Percentiles rank a stretch among this genome's conserved stretches.
Evolutionary conservation across 305 asterid genomes (phyloP).

Genomic region (Fraxinus xanthoxyloides): DNA sequence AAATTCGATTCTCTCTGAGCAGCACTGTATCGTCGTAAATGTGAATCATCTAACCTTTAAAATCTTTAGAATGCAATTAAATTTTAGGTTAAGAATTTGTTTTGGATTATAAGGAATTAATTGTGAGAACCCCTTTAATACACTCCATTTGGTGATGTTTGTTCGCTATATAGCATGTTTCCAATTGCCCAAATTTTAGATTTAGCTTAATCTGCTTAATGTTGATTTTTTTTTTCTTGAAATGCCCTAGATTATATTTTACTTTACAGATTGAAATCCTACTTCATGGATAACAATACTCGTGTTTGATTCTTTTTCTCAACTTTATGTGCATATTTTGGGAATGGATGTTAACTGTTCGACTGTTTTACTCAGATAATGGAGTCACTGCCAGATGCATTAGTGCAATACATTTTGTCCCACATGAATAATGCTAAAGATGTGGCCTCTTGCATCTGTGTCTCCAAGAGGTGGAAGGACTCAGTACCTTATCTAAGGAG

Average conservation of each 20-base stretch:
- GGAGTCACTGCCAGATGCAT: constrained; percentile 83
- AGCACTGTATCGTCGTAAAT: not conserved
- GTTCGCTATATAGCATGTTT: not conserved
- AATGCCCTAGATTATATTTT: not conserved
- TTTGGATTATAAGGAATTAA: not conserved
- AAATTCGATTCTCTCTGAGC: constrained; percentile 12
- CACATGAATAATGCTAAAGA: constrained; percentile 72
- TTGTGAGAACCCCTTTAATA: not conserved
- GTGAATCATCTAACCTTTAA: not conserved
- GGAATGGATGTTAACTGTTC: constrained; percentile 32
- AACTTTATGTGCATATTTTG: not conserved
- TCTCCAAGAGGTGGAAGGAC: constrained; percentile 88
- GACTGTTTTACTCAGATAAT: constrained; percentile 48
- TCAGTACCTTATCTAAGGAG: constrained; percentile 62
- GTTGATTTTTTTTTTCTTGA: not conserved
- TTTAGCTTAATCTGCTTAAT: constrained; percentile 27
- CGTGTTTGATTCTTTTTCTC: not conserved
- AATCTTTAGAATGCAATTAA: not conserved
- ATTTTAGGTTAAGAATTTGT: not conserved
- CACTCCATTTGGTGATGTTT: not conserved
- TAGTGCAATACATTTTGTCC: constrained; percentile 68
- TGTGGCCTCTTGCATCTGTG: constrained; percentile 77
- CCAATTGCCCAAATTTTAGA: constrained; percentile 11
- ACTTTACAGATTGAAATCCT: not conserved
- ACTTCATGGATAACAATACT: not conserved